A percentile compares a stretch with the other conserved stretches of the same genome.
Evolutionary conservation across 257 asterid genomes (phyloP).

Genomic region (Forsythia suspensa): DNA sequence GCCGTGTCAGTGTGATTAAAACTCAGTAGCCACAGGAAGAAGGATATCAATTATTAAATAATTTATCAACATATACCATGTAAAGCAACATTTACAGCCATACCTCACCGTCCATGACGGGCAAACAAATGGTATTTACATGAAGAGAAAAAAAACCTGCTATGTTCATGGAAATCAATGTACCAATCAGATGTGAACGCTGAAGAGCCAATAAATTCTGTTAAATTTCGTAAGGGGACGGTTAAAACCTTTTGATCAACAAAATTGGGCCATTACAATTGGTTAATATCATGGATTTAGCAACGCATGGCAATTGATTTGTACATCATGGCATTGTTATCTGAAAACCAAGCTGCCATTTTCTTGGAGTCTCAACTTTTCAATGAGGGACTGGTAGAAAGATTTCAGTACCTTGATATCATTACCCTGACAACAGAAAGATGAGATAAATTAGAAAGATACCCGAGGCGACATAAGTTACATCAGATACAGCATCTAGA

Average conservation of each 20-base stretch:
- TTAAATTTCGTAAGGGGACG: slow-evolving; percentile 1
- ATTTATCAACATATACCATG: neutral
- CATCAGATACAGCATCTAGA: neutral
- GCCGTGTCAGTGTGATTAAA: neutral
- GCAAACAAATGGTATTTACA: slow-evolving; percentile 57
- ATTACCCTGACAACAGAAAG: slow-evolving; percentile 50
- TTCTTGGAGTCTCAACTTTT: slow-evolving; percentile 75
- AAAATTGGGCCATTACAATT: slow-evolving; percentile 25
- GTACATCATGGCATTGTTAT: slow-evolving; percentile 35
- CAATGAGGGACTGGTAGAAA: slow-evolving; percentile 77
- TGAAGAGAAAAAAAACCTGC: slow-evolving; percentile 42
- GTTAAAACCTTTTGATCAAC: slow-evolving; percentile 34
- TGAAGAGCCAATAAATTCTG: neutral
- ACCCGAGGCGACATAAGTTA: neutral
- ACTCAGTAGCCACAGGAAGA: neutral
- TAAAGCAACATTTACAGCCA: slow-evolving; percentile 1
- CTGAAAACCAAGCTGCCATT: slow-evolving; percentile 85
- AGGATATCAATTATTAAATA: neutral
- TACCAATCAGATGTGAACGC: neutral
- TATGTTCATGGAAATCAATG: slow-evolving; percentile 15
- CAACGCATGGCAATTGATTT: slow-evolving; percentile 13
- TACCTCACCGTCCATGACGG: slow-evolving; percentile 50
- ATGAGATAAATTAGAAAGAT: neutral
- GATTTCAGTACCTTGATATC: slow-evolving; percentile 73
- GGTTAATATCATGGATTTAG: slow-evolving; percentile 29